Conservation (phyloP, 2,329 filamentous ascomycete genomes). For the Cordyceps javanica region DNA sequence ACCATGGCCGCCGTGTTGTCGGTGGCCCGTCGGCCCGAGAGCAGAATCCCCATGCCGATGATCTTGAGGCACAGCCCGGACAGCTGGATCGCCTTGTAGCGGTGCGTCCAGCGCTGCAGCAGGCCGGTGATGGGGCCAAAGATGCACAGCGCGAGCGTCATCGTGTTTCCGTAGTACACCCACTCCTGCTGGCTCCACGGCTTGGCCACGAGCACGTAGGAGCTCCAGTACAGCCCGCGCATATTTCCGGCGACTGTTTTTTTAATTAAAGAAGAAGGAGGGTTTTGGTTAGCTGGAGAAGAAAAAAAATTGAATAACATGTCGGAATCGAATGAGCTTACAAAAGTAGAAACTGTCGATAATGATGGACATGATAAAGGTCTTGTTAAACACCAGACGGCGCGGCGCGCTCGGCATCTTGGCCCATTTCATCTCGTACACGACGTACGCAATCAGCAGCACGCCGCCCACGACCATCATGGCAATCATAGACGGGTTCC, state of each 20-base stretch:
- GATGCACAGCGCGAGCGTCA: constrained; percentile 33
- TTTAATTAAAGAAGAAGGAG: too few relatives aligned
- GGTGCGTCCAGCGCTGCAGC: constrained; percentile 30
- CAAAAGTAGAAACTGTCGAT: constrained; percentile 26
- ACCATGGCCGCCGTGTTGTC: constrained; percentile 29
- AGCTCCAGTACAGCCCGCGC: constrained; percentile 23
- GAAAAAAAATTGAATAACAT: too few relatives aligned
- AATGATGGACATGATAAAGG: constrained; percentile 25
- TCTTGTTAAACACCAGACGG: constrained; percentile 24
- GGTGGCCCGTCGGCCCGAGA: constrained; percentile 23
- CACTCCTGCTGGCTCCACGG: constrained; percentile 35
- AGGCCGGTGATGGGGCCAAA: constrained; percentile 30
- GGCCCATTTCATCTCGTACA: constrained; percentile 29
- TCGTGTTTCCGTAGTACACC: constrained; percentile 34
- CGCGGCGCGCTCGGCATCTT: constrained; percentile 21
- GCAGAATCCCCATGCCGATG: constrained; percentile 26
- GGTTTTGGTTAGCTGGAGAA: too few relatives aligned
- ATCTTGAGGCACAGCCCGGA: constrained; percentile 28
- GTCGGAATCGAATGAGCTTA: constrained; percentile 1
- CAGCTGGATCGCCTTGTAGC: constrained; percentile 36
- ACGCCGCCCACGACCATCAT: constrained; percentile 35
- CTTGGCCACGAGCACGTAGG: constrained; percentile 35
- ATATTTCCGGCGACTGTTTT: constrained; percentile 24
- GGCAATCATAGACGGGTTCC: constrained; percentile 35
- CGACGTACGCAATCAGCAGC: constrained; percentile 28